A percentile compares a stretch with the other conserved stretches of the same genome.
phyloP scores from a whole-genome alignment of 768 basidiomycete species.

The Pulveroboletus sp. region DNA sequence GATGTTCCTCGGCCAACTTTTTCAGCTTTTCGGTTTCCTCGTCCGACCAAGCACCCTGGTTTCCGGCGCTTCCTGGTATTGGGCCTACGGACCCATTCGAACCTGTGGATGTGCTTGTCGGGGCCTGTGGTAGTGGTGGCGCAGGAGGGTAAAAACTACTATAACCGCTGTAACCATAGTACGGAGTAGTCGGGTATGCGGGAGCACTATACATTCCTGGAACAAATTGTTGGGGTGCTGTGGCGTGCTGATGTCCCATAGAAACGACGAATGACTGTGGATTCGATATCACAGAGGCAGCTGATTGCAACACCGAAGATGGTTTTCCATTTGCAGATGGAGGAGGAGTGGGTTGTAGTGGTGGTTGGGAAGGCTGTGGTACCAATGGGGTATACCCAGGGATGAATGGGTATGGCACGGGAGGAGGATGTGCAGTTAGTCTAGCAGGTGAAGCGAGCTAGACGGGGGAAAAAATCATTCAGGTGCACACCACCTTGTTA shows the following conservation, averaged over 20 bases:
- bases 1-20: constrained; percentile 67
- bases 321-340: constrained; percentile 34
- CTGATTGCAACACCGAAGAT: constrained; percentile 30
- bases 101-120: constrained; percentile 25
- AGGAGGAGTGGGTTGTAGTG: constrained; percentile 35
- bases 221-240: constrained; percentile 44
- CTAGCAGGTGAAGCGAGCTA: constrained; percentile 76
- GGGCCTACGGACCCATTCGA: constrained; percentile 18
- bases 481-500: constrained; percentile 3
- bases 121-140: constrained; percentile 20
- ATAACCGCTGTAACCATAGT: constrained; percentile 54
- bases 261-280: constrained; percentile 73
- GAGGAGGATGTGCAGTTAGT: constrained; percentile 64
- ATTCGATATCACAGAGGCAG: constrained; percentile 60
- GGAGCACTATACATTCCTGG: constrained; percentile 30
- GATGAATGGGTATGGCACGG: constrained; percentile 49
- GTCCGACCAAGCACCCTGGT: constrained; percentile 76
- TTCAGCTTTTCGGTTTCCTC: constrained; percentile 71
- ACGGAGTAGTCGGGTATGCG: constrained; percentile 60
- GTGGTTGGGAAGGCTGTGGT: constrained; percentile 30
- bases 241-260: constrained; percentile 54
- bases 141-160: constrained; percentile 31
- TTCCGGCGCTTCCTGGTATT: constrained; percentile 37
- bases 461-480: constrained; percentile 10
- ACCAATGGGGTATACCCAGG: constrained; percentile 36